Evolutionary conservation across 768 basidiomycete genomes (phyloP).

Genomic region (Auricularia cornea): DNA sequence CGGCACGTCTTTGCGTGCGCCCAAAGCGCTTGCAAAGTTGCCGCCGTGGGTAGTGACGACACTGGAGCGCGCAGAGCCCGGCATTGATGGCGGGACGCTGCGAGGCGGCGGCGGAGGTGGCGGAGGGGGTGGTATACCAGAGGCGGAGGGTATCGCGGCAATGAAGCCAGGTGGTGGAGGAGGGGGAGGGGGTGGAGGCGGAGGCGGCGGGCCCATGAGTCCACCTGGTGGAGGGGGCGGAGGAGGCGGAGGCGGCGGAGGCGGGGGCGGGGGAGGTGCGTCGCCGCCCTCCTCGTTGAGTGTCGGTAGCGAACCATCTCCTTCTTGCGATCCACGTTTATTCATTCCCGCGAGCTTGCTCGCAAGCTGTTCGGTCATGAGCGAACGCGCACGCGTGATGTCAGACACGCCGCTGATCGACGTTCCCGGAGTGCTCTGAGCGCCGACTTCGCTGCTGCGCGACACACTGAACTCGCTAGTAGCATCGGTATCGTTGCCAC

Average conservation of each 20-base stretch:
- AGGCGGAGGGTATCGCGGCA: conserved; percentile 18
- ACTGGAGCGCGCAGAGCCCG: conserved; percentile 28
- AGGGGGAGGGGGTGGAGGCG: conserved; percentile 32
- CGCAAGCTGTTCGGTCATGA: conserved; percentile 52
- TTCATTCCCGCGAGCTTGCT: conserved; percentile 49
- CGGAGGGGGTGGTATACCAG: conserved; percentile 25
- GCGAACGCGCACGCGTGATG: conserved; percentile 5
- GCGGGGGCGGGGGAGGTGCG: conserved; percentile 15
- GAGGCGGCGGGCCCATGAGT: conserved; percentile 17
- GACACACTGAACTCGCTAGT: neutral
- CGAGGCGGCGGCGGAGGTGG: conserved; percentile 29
- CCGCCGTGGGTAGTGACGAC: conserved; percentile 36
- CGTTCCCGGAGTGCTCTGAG: conserved; percentile 7
- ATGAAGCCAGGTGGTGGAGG: conserved; percentile 24
- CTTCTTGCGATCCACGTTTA: conserved; percentile 29
- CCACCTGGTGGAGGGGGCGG: conserved; percentile 12
- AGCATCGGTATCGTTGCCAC: neutral
- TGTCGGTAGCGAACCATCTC: conserved; percentile 29
- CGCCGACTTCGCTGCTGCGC: neutral
- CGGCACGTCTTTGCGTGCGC: conserved; percentile 74
- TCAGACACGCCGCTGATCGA: conserved; percentile 10
- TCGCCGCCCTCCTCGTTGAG: conserved; percentile 33
- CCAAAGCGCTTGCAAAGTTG: conserved; percentile 17
- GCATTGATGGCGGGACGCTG: conserved; percentile 25
- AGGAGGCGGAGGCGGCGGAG: conserved; percentile 23